Conservation (phyloP, 2,329 filamentous ascomycete genomes). For the Graphiopsis chlorocephala region DNA sequence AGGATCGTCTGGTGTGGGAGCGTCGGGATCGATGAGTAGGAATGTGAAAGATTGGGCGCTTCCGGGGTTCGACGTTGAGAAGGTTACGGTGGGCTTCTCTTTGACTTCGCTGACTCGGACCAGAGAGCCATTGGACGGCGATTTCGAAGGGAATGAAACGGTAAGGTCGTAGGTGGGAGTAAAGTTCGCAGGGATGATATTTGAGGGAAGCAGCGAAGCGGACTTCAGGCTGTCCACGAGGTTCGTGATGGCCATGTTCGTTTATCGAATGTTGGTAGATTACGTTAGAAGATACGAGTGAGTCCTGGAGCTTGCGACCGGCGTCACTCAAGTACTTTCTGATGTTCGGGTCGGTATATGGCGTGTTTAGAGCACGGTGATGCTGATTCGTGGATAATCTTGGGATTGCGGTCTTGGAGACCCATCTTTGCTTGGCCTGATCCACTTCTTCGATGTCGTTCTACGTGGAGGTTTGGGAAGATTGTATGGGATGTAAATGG, state of each 20-base stretch:
- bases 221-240: slow-evolving; percentile 28
- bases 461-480: not conserved
- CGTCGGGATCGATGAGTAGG: slow-evolving; percentile 54
- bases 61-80: slow-evolving; percentile 26
- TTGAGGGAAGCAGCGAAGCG: slow-evolving; percentile 32
- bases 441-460: not conserved
- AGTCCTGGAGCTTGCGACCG: not conserved
- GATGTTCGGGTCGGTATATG: not conserved
- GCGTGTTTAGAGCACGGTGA: not conserved
- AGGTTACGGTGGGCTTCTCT: slow-evolving; percentile 17
- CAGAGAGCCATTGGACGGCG: slow-evolving; percentile 35
- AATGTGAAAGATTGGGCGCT: slow-evolving; percentile 48
- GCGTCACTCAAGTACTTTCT: not conserved
- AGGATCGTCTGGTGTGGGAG: slow-evolving; percentile 54
- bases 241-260: not conserved
- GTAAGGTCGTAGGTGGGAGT: slow-evolving; percentile 31
- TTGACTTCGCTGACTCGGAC: slow-evolving; percentile 37
- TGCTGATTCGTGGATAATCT: not conserved
- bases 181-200: slow-evolving; percentile 45
- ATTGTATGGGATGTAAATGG: not conserved
- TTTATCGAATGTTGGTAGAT: not conserved
- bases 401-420: not conserved
- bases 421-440: not conserved
- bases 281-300: not conserved
- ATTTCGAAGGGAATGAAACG: slow-evolving; percentile 34